Percentiles rank a stretch among this genome's conserved stretches.
Conservation (phyloP, 495 filamentous ascomycete genomes). For the Podospora sp. region DNA sequence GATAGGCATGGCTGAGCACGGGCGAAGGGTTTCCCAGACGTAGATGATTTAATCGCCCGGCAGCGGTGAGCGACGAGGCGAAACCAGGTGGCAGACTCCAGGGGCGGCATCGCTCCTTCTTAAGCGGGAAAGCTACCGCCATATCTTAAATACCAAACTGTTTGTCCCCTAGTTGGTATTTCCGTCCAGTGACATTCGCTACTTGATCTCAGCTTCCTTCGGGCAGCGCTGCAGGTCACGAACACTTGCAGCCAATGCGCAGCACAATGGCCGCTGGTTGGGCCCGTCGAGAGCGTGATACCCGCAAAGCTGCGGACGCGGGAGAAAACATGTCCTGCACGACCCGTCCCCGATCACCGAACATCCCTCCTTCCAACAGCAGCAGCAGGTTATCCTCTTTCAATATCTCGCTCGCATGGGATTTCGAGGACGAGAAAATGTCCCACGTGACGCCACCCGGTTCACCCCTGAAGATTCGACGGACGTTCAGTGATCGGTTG, state of each 20-base stretch:
- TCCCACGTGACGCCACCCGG: not conserved
- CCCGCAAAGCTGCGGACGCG: not conserved
- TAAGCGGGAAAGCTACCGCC: not conserved
- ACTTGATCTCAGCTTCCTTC: no score
- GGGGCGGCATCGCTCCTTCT: no score
- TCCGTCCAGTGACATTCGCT: not conserved
- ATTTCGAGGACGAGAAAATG: not conserved
- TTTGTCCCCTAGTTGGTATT: not conserved
- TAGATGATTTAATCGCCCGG: no score
- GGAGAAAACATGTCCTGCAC: not conserved
- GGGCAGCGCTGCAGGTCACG: not conserved
- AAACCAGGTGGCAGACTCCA: no score
- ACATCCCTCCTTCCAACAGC: not conserved
- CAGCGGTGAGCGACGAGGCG: no score
- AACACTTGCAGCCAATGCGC: slow-evolving; percentile 1
- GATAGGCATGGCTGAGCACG: not conserved
- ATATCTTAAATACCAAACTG: not conserved
- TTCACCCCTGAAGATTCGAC: not conserved
- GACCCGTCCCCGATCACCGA: not conserved
- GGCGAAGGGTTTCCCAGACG: no score
- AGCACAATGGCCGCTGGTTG: not conserved
- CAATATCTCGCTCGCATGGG: not conserved
- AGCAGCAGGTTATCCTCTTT: not conserved
- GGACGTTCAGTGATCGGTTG: not conserved
- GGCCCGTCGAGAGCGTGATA: not conserved